Conservation (phyloP, 2,329 filamentous ascomycete genomes). For the Monilinia laxa region DNA sequence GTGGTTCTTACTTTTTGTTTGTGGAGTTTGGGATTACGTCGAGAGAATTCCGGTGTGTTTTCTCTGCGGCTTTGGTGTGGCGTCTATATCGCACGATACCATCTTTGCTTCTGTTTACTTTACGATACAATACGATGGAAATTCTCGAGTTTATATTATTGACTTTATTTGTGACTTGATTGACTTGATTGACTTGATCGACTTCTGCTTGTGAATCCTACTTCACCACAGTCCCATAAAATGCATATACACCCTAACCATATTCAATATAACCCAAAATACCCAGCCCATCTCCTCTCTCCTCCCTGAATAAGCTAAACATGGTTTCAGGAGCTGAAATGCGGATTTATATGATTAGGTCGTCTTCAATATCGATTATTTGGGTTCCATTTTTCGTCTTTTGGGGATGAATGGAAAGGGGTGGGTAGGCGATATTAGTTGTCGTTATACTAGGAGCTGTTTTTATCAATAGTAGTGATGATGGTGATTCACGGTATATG, state of each 20-base stretch:
- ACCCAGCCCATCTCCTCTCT: not conserved
- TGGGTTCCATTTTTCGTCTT: constrained; percentile 18
- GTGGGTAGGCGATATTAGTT: not conserved
- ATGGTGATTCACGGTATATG: not conserved
- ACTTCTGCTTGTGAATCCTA: not conserved
- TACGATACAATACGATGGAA: not conserved
- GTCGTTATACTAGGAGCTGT: too few species aligned
- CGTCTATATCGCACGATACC: constrained; percentile 8
- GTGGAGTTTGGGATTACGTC: not conserved
- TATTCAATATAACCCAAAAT: not conserved
- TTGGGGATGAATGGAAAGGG: not conserved
- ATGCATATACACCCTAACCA: not conserved
- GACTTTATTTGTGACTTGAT: not conserved
- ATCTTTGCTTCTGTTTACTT: constrained; percentile 9
- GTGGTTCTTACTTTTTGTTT: constrained; percentile 2
- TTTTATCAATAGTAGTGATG: constrained; percentile 36
- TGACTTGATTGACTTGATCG: not conserved
- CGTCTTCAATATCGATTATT: constrained; percentile 25
- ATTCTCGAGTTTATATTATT: not conserved
- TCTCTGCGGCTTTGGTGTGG: constrained; percentile 1
- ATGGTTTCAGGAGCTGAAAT: not conserved
- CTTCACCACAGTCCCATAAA: not conserved
- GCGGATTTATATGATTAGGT: not conserved
- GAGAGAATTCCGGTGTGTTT: not conserved
- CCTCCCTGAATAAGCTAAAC: not conserved